Evolutionary conservation across 345 rosid genomes (phyloP), one percentile per base, ranked within the genome.

Genomic region (Gossypium australe): DNA sequence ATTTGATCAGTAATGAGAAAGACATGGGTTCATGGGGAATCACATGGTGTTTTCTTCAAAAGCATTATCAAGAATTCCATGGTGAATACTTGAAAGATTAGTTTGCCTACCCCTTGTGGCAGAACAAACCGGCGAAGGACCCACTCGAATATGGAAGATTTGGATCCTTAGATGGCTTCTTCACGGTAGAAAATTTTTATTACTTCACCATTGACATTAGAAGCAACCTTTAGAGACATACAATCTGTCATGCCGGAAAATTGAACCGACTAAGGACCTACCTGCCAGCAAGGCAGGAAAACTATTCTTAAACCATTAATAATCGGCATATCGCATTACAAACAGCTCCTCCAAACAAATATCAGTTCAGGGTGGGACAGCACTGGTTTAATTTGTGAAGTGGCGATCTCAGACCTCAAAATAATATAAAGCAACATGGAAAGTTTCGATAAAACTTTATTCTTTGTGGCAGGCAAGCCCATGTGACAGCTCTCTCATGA

Each of bases 1-100:
- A 3, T 13, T 5, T 47, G 70, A 24, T 24, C 56, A 70, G 45
- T 52, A 16, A 9, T 48, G 44, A 29, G 16, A 17, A 10, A 64
- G 49, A 20, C 58, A 18, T 18, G 48, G 25, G 24, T 64, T 45
- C 1, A 20, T 44, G 34, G 22, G 41, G 29, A 11, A 66, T 58
- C 76, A 71, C 76, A 71, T 71, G 76, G 66, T 55, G 20, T 16
- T 43, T 72, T 63, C 75, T 65, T 29, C 57, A 18, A 63, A 29
- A 22, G 43, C 2, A 58, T 17, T 12, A 63, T 53, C 70, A 71
- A 49, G 16, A 16, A 9, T 41, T 18, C 65, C 7, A 13, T 51
- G 9, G 59, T 18, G 51, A 17, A 43, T 10, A 65, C 69, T n/a
- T 22, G 29, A 22, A 3, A 57, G 8, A 24, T 3, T 11, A 58